Percentiles rank a stretch among this genome's conserved stretches.
These are phyloP conservation scores for Cucurbita argyrosperma DNA, from an alignment of 306 rosid genomes.

Conservation along the genomic window DNA sequence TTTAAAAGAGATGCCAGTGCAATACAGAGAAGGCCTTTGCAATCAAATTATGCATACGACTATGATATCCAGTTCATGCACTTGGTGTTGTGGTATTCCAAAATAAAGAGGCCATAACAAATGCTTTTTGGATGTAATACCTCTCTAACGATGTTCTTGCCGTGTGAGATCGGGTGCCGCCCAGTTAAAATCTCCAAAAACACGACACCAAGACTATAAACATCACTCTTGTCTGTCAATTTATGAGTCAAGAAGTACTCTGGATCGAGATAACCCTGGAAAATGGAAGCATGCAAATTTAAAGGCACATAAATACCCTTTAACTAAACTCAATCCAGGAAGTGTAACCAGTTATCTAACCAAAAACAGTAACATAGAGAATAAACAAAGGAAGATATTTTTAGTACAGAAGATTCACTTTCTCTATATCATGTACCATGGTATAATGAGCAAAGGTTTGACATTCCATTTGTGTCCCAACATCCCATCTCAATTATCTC, in stretches of 20 bases:
- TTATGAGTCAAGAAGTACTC: conserved; percentile 89
- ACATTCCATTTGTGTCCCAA: not conserved
- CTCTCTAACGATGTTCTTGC: conserved; percentile 95
- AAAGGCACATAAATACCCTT: not conserved
- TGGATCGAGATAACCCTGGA: conserved; percentile 93
- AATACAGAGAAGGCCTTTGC: not conserved
- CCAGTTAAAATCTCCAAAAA: conserved; percentile 80
- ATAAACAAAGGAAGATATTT: not conserved
- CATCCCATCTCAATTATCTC: not conserved
- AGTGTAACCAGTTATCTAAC: not conserved
- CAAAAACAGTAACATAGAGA: not conserved
- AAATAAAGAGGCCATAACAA: not conserved
- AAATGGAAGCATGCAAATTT: not conserved
- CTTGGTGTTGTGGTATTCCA: not conserved
- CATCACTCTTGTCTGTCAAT: conserved; percentile 87
- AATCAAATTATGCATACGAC: not conserved
- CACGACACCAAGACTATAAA: conserved; percentile 90
- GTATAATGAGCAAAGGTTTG: not conserved
- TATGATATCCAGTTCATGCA: not conserved
- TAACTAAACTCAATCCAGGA: not conserved
- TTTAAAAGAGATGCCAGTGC: not conserved
- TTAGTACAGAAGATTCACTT: not conserved
- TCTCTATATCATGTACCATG: not conserved
- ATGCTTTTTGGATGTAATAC: conserved; percentile 15
- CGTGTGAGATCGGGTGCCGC: conserved; percentile 77